A percentile compares a stretch with the other conserved stretches of the same genome.
These are phyloP conservation scores for Rhododendron vialii DNA, from an alignment of 148 eudicot species.

Conservation along the genomic window DNA sequence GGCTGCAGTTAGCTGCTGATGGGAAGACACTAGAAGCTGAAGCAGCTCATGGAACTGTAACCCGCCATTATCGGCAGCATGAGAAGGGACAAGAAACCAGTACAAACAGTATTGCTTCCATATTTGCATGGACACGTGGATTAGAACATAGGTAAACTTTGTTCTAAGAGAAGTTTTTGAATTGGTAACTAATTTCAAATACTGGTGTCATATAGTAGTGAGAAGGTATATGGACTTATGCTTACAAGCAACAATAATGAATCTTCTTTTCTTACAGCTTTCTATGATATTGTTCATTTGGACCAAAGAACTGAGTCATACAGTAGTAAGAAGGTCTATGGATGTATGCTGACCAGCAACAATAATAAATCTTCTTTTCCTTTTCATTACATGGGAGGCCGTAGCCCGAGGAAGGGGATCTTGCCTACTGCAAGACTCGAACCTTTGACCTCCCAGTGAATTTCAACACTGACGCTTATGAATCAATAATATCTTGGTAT, in stretches of 20 bases:
- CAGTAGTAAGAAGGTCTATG: neutral
- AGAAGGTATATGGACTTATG: neutral
- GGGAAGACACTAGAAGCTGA: conserved; percentile 75
- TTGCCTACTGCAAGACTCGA: neutral
- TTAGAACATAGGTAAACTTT: conserved; percentile 54
- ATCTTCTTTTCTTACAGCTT: neutral
- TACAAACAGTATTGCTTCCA: conserved; percentile 73
- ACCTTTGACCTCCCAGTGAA: neutral
- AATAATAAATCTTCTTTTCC: neutral
- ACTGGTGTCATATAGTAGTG: neutral
- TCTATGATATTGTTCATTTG: neutral
- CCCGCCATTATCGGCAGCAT: conserved; percentile 59
- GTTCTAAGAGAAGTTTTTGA: neutral
- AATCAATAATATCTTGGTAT: neutral
- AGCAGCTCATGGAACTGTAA: conserved; percentile 85
- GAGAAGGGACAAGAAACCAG: conserved; percentile 77
- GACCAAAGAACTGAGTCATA: neutral
- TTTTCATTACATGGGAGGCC: neutral
- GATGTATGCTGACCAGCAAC: neutral
- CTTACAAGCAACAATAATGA: neutral
- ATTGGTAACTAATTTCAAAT: neutral
- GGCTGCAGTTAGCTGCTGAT: conserved; percentile 61
- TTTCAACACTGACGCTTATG: neutral
- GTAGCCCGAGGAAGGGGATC: neutral
- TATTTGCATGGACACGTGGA: conserved; percentile 81